phyloP scores from a whole-genome alignment of 1,284 basidiomycete genomes.

The Porodaedalea pini region DNA sequence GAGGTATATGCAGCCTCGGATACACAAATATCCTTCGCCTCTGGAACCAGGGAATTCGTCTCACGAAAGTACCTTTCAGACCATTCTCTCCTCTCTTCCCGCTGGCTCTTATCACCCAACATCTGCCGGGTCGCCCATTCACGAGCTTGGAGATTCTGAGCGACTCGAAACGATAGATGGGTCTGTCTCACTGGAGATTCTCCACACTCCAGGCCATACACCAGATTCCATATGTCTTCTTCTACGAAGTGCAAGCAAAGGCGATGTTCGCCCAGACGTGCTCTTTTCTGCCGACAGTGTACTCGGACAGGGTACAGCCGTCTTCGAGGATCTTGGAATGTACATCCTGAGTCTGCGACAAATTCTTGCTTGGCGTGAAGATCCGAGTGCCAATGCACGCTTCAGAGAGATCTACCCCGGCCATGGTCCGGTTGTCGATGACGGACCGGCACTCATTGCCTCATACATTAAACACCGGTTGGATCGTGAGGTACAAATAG shows the following conservation, averaged over 20 bases:
- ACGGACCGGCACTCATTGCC: slow-evolving; percentile 57
- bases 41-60: slow-evolving; percentile 24
- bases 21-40: slow-evolving; percentile 65
- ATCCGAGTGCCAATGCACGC: slow-evolving; percentile 27
- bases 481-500: slow-evolving; percentile 78
- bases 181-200: slow-evolving; percentile 46
- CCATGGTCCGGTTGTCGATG: slow-evolving; percentile 76
- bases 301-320: slow-evolving; percentile 85
- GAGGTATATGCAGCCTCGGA: slow-evolving; percentile 57
- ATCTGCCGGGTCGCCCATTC: slow-evolving; percentile 42
- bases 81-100: slow-evolving; percentile 42
- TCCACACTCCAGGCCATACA: slow-evolving; percentile 92
- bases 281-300: slow-evolving; percentile 91
- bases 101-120: slow-evolving; percentile 43
- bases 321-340: slow-evolving; percentile 80
- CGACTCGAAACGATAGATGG: slow-evolving; percentile 31
- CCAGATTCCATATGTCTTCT: slow-evolving; percentile 78
- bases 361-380: slow-evolving; percentile 45
- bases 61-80: slow-evolving; percentile 34
- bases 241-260: slow-evolving; percentile 36
- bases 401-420: slow-evolving; percentile 73
- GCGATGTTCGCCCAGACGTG: slow-evolving; percentile 46
- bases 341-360: slow-evolving; percentile 72
- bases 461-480: slow-evolving; percentile 81
- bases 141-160: slow-evolving; percentile 56